Evolutionary conservation across 192 early-diverging fungal species (phyloP).

Genomic region (Spinellus fusiger): DNA sequence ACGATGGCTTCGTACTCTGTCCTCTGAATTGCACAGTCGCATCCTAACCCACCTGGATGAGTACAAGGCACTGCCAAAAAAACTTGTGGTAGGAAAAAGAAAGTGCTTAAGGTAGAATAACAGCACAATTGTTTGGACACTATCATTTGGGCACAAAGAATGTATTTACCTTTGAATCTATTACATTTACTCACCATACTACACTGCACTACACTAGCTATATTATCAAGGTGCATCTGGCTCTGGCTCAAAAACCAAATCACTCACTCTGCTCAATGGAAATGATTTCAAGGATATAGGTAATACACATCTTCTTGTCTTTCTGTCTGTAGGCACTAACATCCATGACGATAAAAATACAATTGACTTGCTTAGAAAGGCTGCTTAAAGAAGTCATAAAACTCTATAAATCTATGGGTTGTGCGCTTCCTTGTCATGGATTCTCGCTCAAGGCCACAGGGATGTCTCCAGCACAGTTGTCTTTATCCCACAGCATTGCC

Average conservation of each 20-base stretch:
- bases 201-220: conserved; percentile 7
- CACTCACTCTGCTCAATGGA: conserved; percentile 11
- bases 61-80: conserved; percentile 47
- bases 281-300: conserved; percentile 14
- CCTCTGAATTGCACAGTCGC: conserved; percentile 44
- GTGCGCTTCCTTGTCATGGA: conserved; percentile 11
- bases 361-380: neutral
- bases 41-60: conserved; percentile 45
- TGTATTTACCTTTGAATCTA: conserved; percentile 6
- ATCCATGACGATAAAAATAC: conserved; percentile 1
- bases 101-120: neutral
- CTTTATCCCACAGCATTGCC: conserved; percentile 12
- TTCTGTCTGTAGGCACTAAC: no score
- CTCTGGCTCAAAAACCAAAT: conserved; percentile 10
- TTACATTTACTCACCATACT: neutral
- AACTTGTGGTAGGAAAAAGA: conserved; percentile 37
- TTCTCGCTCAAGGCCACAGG: conserved; percentile 20
- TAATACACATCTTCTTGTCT: no score
- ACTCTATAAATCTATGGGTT: conserved; percentile 5
- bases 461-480: conserved; percentile 5
- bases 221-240: conserved; percentile 8
- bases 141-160: neutral
- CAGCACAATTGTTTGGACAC: neutral
- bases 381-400: conserved; percentile 1
- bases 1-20: conserved; percentile 49